Evolutionary conservation across 164 flowering plant genomes (phyloP), one percentile per base, ranked within the genome.

Genomic region (Protea cynaroides): DNA sequence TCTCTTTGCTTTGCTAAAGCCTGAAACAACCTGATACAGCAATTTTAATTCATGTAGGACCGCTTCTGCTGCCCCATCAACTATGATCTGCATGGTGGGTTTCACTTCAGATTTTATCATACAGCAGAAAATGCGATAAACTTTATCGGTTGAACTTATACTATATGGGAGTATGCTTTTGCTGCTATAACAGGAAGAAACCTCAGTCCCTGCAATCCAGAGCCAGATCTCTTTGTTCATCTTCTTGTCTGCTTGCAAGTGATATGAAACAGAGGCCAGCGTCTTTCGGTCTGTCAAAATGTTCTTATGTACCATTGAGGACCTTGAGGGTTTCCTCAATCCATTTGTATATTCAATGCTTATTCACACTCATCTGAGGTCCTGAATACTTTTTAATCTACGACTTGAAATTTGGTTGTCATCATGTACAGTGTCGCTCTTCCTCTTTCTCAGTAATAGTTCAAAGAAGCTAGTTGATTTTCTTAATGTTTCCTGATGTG

Each of bases 41-140:
- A 56, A 10, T 46, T 59, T 71, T 65, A 29, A 57, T 1, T 50
- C 65, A 17, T 61, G 62, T 17, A 67, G n/a, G 36, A 67, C 53
- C 47, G 69, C 63, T 49, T 58, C 66, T 63, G 66, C 64, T 22
- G 64, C 52, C 56, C 64, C 70, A 65, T 75, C 70, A 50, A 64
- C 64, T 60, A 58, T 54, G 24, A 75, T 63, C 78, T 75, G 67
- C 38, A 60, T 55, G 44, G 6, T 15, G 46, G 37, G 34, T 34
- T 62, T 68, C 22, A 44, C 22, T 23, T 19, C 44, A 23, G 54
- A 25, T 21, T 21, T 52, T 29, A 18, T 21, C 34, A 21, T 19
- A 22, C 7, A 12, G 1, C 36, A 53, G 23, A 7, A 29, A 29
- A 29, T 29, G 5, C 2, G 34, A 29, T 29, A 63, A 52, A n/a